A percentile compares a stretch with the other conserved stretches of the same genome.
Conservation (phyloP, 2,329 filamentous ascomycete genomes). For the Aurifilum marmelostoma region DNA sequence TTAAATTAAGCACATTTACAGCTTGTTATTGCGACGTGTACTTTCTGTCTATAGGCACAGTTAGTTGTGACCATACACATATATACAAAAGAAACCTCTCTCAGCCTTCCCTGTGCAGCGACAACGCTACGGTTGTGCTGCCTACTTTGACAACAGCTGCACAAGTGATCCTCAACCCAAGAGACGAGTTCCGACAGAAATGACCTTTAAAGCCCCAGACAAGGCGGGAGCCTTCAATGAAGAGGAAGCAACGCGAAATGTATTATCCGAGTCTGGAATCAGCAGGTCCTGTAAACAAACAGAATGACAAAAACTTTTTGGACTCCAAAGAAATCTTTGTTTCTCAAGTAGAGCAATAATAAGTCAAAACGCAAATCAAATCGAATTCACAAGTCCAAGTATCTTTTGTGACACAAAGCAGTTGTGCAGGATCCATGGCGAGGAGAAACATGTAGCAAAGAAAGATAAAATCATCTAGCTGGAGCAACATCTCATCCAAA, state of each 20-base stretch:
- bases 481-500: background rate
- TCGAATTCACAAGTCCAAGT: background rate
- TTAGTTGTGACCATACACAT: too few relatives aligned
- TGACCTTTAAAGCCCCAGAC: too few relatives aligned
- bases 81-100: too few relatives aligned
- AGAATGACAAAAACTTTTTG: background rate
- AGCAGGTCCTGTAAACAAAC: background rate
- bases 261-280: background rate
- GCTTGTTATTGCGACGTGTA: too few relatives aligned
- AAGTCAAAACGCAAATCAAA: background rate
- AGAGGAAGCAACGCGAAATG: background rate
- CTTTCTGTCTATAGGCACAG: too few relatives aligned
- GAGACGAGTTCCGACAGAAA: too few relatives aligned
- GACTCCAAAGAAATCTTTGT: background rate
- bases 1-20: too few relatives aligned
- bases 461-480: background rate
- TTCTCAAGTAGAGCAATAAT: background rate
- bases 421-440: background rate
- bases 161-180: too few relatives aligned
- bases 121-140: too few relatives aligned
- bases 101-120: too few relatives aligned
- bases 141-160: too few relatives aligned
- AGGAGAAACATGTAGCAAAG: background rate
- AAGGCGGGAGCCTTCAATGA: too few relatives aligned
- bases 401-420: background rate